Conservation (phyloP, 23 red algal species). For the Agarophyton chilense region DNA sequence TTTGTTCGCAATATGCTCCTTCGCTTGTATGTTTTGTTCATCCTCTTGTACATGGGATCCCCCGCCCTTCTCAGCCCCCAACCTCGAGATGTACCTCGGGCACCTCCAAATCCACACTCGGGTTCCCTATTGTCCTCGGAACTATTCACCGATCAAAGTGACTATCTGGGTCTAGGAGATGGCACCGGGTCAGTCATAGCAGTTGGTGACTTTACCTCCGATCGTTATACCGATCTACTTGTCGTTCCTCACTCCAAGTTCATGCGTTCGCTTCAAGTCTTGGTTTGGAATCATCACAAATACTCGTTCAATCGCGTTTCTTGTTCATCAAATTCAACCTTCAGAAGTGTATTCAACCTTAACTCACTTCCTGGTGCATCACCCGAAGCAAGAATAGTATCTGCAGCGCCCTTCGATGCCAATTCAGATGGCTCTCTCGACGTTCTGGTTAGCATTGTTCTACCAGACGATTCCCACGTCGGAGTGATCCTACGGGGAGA, state of each 20-base stretch:
- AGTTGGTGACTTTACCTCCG: conserved; percentile 81
- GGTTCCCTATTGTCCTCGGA: conserved; percentile 3
- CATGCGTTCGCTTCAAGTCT: conserved; percentile 53
- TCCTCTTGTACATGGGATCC: background rate
- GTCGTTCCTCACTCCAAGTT: conserved; percentile 36
- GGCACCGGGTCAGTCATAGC: conserved; percentile 59
- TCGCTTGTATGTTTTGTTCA: background rate
- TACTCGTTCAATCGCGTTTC: conserved; percentile 63
- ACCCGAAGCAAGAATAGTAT: conserved; percentile 34
- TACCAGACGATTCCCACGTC: conserved; percentile 37
- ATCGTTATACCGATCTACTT: conserved; percentile 72
- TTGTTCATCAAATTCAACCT: conserved; percentile 28
- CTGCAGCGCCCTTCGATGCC: conserved; percentile 72
- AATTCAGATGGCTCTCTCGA: conserved; percentile 90
- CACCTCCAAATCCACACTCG: conserved; percentile 17
- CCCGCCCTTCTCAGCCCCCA: background rate
- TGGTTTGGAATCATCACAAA: conserved; percentile 65
- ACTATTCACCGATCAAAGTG: conserved; percentile 72
- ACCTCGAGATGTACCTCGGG: background rate
- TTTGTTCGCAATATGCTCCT: background rate
- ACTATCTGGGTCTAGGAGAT: conserved; percentile 69
- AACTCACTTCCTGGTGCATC: conserved; percentile 18
- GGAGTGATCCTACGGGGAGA: conserved; percentile 53
- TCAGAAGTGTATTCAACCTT: conserved; percentile 29
- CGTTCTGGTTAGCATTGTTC: conserved; percentile 64